These are phyloP conservation scores for Pluteus cervinus DNA, from an alignment of 768 basidiomycete species.

Conservation along the genomic window DNA sequence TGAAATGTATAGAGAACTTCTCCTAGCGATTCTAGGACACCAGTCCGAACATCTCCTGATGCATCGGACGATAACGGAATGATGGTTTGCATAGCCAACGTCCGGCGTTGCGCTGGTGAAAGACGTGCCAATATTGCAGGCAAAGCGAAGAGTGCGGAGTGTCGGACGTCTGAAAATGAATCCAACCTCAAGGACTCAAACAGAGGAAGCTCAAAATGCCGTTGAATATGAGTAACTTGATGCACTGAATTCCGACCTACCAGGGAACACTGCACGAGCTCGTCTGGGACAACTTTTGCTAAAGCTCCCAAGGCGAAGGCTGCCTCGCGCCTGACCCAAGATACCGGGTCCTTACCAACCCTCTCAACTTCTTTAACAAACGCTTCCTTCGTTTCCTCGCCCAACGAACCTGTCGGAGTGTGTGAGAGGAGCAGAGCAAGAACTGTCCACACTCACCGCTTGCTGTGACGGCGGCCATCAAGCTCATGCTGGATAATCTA, in stretches of 20 bases:
- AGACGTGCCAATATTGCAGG: constrained; percentile 75
- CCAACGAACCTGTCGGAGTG: constrained; percentile 40
- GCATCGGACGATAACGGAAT: constrained; percentile 58
- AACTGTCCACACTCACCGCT: constrained; percentile 44
- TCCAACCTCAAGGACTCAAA: constrained; percentile 70
- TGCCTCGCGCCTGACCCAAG: constrained; percentile 81
- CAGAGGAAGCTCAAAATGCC: constrained; percentile 59
- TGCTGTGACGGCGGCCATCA: constrained; percentile 84
- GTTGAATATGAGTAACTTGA: constrained; percentile 2
- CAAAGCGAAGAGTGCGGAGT: constrained; percentile 81
- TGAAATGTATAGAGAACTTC: constrained; percentile 85
- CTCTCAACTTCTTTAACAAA: constrained; percentile 75
- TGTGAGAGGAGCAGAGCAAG: constrained; percentile 5
- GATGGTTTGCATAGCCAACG: constrained; percentile 62
- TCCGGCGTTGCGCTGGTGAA: constrained; percentile 45
- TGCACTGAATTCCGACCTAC: constrained; percentile 30
- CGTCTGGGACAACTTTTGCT: constrained; percentile 80
- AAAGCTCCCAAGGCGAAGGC: constrained; percentile 85
- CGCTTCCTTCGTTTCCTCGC: constrained; percentile 47
- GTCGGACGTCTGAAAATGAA: constrained; percentile 74
- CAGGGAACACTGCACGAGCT: constrained; percentile 58
- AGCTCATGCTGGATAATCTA: constrained; percentile 85
- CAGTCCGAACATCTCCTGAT: constrained; percentile 63
- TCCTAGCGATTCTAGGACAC: constrained; percentile 81
- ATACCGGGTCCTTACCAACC: constrained; percentile 56